A percentile compares a stretch with the other conserved stretches of the same genome.
Conservation (phyloP, 495 filamentous ascomycete species). For the Xylaria curta region DNA sequence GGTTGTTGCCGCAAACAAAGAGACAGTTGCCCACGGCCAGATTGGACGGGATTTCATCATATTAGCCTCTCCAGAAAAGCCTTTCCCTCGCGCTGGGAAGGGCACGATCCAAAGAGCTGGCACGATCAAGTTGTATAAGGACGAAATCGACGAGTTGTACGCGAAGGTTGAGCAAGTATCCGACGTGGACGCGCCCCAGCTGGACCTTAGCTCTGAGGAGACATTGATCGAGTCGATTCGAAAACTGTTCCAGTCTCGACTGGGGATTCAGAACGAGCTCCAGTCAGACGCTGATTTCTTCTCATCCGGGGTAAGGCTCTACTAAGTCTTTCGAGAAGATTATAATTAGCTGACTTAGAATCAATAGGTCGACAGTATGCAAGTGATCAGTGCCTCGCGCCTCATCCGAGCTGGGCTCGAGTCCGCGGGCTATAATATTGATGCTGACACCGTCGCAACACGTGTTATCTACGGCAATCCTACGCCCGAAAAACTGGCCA, state of each 20-base stretch:
- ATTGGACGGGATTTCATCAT: constrained; percentile 48
- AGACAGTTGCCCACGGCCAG: constrained; percentile 53
- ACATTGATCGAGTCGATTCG: constrained; percentile 43
- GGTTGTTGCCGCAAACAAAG: constrained; percentile 53
- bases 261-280: constrained; percentile 39
- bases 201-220: constrained; percentile 43
- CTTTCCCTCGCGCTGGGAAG: constrained; percentile 62
- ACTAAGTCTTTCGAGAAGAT: constrained; percentile 1
- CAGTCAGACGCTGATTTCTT: constrained; percentile 52
- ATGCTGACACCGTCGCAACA: constrained; percentile 40
- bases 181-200: constrained; percentile 28
- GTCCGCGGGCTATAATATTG: constrained; percentile 37
- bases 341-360: constrained; percentile 41
- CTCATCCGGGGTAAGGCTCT: constrained; percentile 36
- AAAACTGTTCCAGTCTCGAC: constrained; percentile 40
- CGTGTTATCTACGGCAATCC: constrained; percentile 51
- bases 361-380: constrained; percentile 59
- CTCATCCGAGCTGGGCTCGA: constrained; percentile 43
- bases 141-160: constrained; percentile 62
- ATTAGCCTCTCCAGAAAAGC: constrained; percentile 54
- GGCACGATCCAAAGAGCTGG: constrained; percentile 59
- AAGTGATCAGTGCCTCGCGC: constrained; percentile 50
- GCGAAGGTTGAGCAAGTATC: constrained; percentile 32
- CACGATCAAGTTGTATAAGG: constrained; percentile 56
- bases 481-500: constrained; percentile 42